These are phyloP conservation scores for Podospora pseudopauciseta DNA, from an alignment of 495 filamentous ascomycete genomes.

Conservation along the genomic window DNA sequence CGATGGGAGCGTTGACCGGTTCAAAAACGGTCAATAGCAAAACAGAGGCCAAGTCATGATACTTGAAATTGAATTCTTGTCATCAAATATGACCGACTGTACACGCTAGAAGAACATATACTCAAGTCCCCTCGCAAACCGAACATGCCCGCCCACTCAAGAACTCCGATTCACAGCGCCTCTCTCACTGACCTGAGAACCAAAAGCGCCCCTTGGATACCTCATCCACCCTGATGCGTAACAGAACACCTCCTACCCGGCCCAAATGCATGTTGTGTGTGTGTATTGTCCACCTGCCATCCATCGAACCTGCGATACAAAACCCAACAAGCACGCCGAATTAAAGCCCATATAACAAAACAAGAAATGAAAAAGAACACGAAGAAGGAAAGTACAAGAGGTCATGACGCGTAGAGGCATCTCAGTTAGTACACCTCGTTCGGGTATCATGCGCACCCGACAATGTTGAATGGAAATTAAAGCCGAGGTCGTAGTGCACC, in stretches of 20 bases:
- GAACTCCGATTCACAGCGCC: conserved; percentile 18
- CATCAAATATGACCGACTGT: not conserved
- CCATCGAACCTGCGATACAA: not conserved
- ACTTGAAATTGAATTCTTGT: not conserved
- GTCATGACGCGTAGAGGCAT: conserved; percentile 7
- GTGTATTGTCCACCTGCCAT: not conserved
- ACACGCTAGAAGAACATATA: not conserved
- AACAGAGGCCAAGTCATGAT: not conserved
- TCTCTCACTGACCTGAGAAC: conserved; percentile 20
- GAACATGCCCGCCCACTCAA: not conserved
- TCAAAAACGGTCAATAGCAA: not conserved
- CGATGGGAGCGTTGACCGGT: not conserved
- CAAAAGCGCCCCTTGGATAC: not conserved
- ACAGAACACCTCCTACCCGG: not conserved
- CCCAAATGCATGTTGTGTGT: not conserved
- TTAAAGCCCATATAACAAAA: conserved; percentile 1
- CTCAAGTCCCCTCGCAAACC: not conserved
- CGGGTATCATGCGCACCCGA: not conserved
- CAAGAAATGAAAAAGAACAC: conserved; percentile 8
- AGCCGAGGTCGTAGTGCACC: not conserved
- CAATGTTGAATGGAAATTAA: not conserved
- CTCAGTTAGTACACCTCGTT: not conserved
- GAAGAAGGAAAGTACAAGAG: not conserved
- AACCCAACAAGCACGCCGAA: not conserved
- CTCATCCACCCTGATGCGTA: not conserved